Conservation (phyloP, 306 rosid genomes). For the Gillenia trifoliata region DNA sequence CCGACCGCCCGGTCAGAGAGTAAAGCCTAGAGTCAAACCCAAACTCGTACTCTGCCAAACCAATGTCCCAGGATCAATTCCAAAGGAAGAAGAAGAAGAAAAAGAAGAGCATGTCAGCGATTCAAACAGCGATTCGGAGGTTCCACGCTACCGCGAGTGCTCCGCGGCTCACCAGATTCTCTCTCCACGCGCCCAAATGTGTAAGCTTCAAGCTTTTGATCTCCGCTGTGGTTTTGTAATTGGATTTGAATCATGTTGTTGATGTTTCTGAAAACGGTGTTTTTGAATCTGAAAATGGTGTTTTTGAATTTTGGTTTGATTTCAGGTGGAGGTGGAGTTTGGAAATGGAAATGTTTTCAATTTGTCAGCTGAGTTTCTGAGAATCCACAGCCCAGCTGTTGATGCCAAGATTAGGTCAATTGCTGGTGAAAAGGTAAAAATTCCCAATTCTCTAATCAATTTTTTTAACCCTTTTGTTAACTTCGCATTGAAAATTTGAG, state of each 20-base stretch:
- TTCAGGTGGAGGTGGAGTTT: slow-evolving; percentile 72
- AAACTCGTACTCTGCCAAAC: not conserved
- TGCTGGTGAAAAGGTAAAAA: slow-evolving; percentile 81
- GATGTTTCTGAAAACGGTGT: not conserved
- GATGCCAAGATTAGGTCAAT: slow-evolving; percentile 76
- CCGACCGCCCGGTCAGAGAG: not conserved
- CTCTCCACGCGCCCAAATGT: slow-evolving; percentile 66
- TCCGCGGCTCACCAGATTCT: slow-evolving; percentile 57
- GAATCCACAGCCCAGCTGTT: slow-evolving; percentile 81
- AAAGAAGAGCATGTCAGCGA: slow-evolving; percentile 10
- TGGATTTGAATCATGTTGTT: not conserved
- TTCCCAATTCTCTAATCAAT: not conserved
- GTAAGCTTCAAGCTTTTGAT: slow-evolving; percentile 26
- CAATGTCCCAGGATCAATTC: not conserved
- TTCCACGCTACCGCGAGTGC: slow-evolving; percentile 38
- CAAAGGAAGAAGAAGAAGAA: too few relatives aligned
- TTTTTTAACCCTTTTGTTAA: not conserved
- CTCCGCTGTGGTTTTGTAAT: not conserved
- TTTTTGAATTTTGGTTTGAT: not conserved
- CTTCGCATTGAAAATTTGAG: not conserved
- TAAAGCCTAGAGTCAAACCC: not conserved
- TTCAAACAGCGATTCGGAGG: slow-evolving; percentile 43
- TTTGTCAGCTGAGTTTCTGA: slow-evolving; percentile 77
- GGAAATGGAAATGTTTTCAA: slow-evolving; percentile 52
- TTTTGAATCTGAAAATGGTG: not conserved